These are phyloP conservation scores for Colletotrichum magnum DNA, from an alignment of 2,329 filamentous ascomycete species.

Conservation along the genomic window DNA sequence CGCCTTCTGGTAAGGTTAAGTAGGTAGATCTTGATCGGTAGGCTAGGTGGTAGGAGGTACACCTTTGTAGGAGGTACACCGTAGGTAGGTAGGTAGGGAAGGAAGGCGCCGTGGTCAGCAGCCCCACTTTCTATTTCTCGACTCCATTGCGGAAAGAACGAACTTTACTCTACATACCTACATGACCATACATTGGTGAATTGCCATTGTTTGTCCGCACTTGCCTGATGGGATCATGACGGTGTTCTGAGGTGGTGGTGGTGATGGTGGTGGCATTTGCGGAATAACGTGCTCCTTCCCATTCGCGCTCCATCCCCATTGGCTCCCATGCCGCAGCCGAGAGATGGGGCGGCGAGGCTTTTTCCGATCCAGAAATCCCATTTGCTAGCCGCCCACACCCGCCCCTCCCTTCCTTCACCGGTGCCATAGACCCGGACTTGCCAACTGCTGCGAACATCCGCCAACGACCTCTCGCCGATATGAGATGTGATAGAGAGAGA, in stretches of 20 bases:
- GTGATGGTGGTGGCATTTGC: neutral
- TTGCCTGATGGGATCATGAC: neutral
- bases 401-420: slow-evolving; percentile 31
- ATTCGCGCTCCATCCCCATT: slow-evolving; percentile 20
- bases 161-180: too few species aligned
- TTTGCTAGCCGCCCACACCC: slow-evolving; percentile 30
- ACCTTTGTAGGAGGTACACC: too few species aligned
- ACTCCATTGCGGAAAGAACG: neutral
- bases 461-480: slow-evolving; percentile 34
- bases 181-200: too few species aligned
- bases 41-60: too few species aligned
- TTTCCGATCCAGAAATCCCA: slow-evolving; percentile 33
- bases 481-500: slow-evolving; percentile 34
- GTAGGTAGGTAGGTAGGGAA: too few species aligned
- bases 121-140: neutral
- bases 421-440: slow-evolving; percentile 40
- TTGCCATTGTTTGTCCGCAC: neutral
- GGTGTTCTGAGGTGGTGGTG: neutral
- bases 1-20: too few species aligned
- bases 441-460: slow-evolving; percentile 38
- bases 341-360: slow-evolving; percentile 10
- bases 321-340: slow-evolving; percentile 6
- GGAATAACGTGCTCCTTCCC: slow-evolving; percentile 15
- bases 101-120: neutral
- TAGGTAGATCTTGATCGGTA: too few species aligned